A percentile compares a stretch with the other conserved stretches of the same genome.
These are phyloP conservation scores for Pestalotiopsis sp. DNA, from an alignment of 2,329 filamentous ascomycete species.

Conservation along the genomic window DNA sequence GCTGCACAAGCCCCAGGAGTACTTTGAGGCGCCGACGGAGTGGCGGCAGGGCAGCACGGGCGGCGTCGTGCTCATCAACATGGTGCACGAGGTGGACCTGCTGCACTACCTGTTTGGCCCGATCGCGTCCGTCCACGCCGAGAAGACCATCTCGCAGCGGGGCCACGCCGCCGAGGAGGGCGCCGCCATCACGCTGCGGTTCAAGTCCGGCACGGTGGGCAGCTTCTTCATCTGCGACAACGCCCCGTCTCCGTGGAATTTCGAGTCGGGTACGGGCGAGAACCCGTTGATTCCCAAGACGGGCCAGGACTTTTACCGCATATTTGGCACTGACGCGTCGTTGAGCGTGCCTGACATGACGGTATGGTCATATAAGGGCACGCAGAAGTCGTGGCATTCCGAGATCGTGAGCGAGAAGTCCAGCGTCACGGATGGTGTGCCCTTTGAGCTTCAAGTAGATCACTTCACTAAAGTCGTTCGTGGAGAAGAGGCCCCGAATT, in stretches of 20 bases:
- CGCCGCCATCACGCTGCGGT: constrained; percentile 54
- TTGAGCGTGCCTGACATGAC: constrained; percentile 59
- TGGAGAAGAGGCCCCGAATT: constrained; percentile 45
- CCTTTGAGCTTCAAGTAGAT: constrained; percentile 55
- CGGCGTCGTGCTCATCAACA: constrained; percentile 58
- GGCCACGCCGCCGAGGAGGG: constrained; percentile 58
- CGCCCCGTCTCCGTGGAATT: constrained; percentile 53
- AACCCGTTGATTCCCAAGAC: constrained; percentile 53
- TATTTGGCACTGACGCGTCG: constrained; percentile 55
- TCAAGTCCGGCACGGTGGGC: constrained; percentile 56
- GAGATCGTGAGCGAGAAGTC: constrained; percentile 34
- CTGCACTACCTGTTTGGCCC: constrained; percentile 60
- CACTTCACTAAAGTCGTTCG: constrained; percentile 54
- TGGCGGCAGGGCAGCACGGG: constrained; percentile 49
- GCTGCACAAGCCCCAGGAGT: constrained; percentile 50
- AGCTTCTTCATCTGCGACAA: constrained; percentile 60
- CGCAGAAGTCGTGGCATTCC: constrained; percentile 45
- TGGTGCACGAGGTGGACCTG: constrained; percentile 64
- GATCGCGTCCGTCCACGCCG: constrained; percentile 53
- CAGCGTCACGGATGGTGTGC: constrained; percentile 29
- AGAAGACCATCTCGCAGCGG: constrained; percentile 47
- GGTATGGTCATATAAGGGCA: constrained; percentile 46
- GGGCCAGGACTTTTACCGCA: constrained; percentile 51
- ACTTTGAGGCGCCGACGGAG: constrained; percentile 50
- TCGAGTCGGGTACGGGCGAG: constrained; percentile 61